phyloP scores from a whole-genome alignment of 2,329 filamentous ascomycete species.

The Ophiosphaerella narmari region DNA sequence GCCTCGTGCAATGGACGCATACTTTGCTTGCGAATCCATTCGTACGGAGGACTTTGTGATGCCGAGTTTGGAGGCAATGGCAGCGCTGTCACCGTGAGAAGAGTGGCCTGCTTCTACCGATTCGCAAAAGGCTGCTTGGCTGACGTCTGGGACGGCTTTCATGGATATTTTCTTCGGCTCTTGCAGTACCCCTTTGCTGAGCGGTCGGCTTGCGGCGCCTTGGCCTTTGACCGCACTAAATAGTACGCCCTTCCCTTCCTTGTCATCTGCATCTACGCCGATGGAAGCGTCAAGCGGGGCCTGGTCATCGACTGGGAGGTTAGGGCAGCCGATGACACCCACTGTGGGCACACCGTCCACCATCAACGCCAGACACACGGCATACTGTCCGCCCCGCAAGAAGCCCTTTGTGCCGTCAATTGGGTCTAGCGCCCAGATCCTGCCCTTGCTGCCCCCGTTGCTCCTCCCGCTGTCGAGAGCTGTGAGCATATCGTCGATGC shows the following conservation, averaged over 20 bases:
- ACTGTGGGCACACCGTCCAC: conserved; percentile 93
- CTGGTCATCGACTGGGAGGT: conserved; percentile 85
- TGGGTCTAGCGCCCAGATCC: conserved; percentile 96
- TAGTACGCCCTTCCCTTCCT: conserved; percentile 79
- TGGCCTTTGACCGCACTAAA: conserved; percentile 81
- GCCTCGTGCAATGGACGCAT: conserved; percentile 90
- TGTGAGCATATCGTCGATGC: conserved; percentile 66
- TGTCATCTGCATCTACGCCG: conserved; percentile 73
- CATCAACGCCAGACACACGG: conserved; percentile 89
- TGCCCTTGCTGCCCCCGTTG: conserved; percentile 71
- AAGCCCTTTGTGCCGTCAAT: conserved; percentile 99
- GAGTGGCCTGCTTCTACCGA: conserved; percentile 93
- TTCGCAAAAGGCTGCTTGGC: conserved; percentile 91
- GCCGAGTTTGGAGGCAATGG: conserved; percentile 81
- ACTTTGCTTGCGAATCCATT: conserved; percentile 98
- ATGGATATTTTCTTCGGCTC: conserved; percentile 72
- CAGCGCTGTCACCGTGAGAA: conserved; percentile 82
- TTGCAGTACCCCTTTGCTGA: conserved; percentile 62
- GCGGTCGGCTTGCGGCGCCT: conserved; percentile 78
- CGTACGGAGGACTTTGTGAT: conserved; percentile 89
- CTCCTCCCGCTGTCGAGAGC: conserved; percentile 66
- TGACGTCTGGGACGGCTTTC: conserved; percentile 74
- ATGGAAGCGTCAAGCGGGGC: conserved; percentile 72
- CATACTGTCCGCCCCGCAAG: conserved; percentile 93
- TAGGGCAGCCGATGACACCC: conserved; percentile 92